These are phyloP conservation scores for Curvularia sp. DNA, from an alignment of 2,329 filamentous ascomycete species.

Conservation along the genomic window DNA sequence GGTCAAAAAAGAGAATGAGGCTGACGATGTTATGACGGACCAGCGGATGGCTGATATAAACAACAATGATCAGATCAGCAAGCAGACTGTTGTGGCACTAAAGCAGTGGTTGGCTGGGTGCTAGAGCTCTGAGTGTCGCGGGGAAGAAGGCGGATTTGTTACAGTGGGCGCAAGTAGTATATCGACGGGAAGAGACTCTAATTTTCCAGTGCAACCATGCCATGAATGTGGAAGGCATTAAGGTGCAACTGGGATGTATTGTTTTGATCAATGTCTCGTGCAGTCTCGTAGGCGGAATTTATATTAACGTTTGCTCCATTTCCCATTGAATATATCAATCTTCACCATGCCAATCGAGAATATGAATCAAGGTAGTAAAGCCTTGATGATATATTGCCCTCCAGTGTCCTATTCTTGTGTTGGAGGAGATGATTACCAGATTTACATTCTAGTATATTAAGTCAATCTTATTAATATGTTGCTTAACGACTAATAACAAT, in stretches of 20 bases:
- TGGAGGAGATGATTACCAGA: neutral
- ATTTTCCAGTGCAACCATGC: neutral
- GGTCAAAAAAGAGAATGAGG: constrained; percentile 29
- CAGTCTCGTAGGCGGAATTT: neutral
- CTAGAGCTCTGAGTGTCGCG: constrained; percentile 27
- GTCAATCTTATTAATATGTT: neutral
- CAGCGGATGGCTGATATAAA: constrained; percentile 54
- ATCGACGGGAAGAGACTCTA: constrained; percentile 42
- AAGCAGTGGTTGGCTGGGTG: constrained; percentile 43
- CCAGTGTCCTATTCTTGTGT: neutral
- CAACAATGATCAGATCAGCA: constrained; percentile 53
- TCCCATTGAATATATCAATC: neutral
- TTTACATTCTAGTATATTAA: neutral
- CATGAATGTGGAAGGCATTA: neutral
- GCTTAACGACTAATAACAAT: neutral
- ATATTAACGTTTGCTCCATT: neutral
- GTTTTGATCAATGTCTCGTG: neutral
- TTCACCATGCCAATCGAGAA: neutral
- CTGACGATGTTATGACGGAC: constrained; percentile 48
- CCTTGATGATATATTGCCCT: neutral
- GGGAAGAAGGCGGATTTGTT: constrained; percentile 51
- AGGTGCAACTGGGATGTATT: neutral
- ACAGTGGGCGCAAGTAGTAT: constrained; percentile 45
- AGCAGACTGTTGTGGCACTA: constrained; percentile 48
- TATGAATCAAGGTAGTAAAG: neutral